Conservation (phyloP, 306 rosid species). For the Trifolium subterraneum region DNA sequence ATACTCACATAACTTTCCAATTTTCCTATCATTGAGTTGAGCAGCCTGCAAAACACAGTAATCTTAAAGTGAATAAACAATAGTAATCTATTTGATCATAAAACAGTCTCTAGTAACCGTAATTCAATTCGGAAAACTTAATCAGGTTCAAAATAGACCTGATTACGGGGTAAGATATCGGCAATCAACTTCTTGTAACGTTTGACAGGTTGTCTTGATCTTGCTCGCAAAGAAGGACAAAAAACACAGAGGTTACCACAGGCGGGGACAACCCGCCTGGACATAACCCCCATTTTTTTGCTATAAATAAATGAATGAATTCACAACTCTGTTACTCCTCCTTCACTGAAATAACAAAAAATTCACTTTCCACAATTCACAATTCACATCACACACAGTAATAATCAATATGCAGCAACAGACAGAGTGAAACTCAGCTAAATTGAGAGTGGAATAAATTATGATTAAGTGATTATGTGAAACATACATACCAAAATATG, state of each 20-base stretch:
- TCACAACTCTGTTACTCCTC: conserved; percentile 34
- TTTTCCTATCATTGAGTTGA: conserved; percentile 57
- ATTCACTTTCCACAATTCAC: conserved; percentile 32
- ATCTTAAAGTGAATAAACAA: conserved; percentile 26
- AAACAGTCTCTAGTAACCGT: conserved; percentile 8
- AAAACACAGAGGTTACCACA: conserved; percentile 96
- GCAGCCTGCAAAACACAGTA: conserved; percentile 49
- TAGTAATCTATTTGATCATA: not conserved
- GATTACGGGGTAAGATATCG: conserved; percentile 78
- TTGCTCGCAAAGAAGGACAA: conserved; percentile 94
- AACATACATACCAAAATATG: conserved; percentile 41
- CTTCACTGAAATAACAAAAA: conserved; percentile 46
- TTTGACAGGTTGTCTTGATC: conserved; percentile 95
- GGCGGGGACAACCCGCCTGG: conserved; percentile 97
- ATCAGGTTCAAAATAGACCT: conserved; percentile 58
- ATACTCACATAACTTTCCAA: conserved; percentile 58
- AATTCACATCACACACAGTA: no score
- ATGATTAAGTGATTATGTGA: not conserved
- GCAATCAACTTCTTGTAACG: conserved; percentile 94
- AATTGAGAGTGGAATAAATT: no score
- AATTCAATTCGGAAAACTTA: conserved; percentile 23
- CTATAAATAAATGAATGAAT: conserved; percentile 8
- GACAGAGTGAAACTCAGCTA: no score
- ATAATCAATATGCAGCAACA: no score
- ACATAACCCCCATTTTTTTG: conserved; percentile 94